Evolutionary conservation across 2,329 filamentous ascomycete genomes (phyloP).

Genomic region (Hysterium pulicare): DNA sequence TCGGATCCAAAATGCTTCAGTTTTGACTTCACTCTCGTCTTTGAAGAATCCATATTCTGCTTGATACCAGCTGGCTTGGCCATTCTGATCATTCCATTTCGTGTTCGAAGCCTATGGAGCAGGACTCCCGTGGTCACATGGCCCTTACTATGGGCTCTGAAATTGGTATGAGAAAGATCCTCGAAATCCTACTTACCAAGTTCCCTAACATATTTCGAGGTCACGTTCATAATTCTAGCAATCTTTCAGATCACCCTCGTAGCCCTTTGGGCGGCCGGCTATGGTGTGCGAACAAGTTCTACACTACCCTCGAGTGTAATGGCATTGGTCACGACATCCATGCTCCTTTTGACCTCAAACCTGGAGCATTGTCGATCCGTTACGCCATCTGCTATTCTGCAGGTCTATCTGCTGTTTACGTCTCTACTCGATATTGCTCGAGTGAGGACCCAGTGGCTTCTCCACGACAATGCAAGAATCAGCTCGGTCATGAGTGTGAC

Average conservation of each 20-base stretch:
- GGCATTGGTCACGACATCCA: background rate
- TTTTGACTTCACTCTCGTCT: too few species aligned
- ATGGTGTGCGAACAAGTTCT: background rate
- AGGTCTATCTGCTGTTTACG: background rate
- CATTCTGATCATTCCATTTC: too few species aligned
- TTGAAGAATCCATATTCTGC: too few species aligned
- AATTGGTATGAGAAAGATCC: too few species aligned
- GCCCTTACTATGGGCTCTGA: too few species aligned
- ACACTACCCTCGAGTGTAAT: background rate
- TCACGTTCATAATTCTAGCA: background rate
- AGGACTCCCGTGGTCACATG: too few species aligned
- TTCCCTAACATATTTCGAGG: too few species aligned
- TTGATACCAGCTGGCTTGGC: too few species aligned
- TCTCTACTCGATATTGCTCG: background rate
- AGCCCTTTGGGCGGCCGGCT: background rate
- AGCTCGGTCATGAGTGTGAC: background rate
- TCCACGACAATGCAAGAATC: background rate
- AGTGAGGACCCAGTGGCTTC: background rate
- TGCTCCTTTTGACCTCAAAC: background rate
- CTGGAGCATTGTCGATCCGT: background rate
- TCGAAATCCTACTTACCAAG: too few species aligned
- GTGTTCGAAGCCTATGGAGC: too few species aligned
- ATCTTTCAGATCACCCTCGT: background rate
- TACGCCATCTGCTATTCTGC: background rate
- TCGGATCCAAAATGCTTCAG: too few species aligned